These are phyloP conservation scores for Botrytis sinoallii DNA, from an alignment of 2,329 filamentous ascomycete genomes.

Conservation along the genomic window DNA sequence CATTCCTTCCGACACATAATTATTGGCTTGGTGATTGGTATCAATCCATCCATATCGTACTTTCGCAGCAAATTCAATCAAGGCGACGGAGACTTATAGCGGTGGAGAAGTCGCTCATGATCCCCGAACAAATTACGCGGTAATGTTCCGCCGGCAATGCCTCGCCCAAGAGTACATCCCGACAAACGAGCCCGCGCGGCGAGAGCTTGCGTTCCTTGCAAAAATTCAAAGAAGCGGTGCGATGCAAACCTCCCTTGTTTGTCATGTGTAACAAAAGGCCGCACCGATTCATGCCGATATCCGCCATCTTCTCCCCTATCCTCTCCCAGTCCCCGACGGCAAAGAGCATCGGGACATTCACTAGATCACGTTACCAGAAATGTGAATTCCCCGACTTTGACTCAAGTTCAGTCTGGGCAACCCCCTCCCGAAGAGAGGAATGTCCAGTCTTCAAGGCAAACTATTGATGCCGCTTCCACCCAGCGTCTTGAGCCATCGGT, in stretches of 20 bases:
- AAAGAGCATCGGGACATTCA: not conserved
- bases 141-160: conserved; percentile 1
- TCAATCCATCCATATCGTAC: not conserved
- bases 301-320: not conserved
- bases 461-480: not conserved
- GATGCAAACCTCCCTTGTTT: conserved; percentile 4
- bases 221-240: conserved; percentile 7
- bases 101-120: not conserved
- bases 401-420: not conserved
- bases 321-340: not conserved
- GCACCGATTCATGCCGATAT: conserved; percentile 8
- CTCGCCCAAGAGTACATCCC: not conserved
- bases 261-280: not conserved
- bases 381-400: not conserved
- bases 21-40: not conserved
- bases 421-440: not conserved
- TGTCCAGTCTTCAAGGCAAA: not conserved
- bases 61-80: not conserved
- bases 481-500: not conserved
- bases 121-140: not conserved
- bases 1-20: not conserved
- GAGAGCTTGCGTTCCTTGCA: conserved; percentile 8
- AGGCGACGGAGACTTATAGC: not conserved
- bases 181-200: conserved; percentile 3
- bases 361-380: not conserved